Base-by-base conservation (phyloP, 2,329 filamentous ascomycete species). In the Colletotrichum spinosum region DNA sequence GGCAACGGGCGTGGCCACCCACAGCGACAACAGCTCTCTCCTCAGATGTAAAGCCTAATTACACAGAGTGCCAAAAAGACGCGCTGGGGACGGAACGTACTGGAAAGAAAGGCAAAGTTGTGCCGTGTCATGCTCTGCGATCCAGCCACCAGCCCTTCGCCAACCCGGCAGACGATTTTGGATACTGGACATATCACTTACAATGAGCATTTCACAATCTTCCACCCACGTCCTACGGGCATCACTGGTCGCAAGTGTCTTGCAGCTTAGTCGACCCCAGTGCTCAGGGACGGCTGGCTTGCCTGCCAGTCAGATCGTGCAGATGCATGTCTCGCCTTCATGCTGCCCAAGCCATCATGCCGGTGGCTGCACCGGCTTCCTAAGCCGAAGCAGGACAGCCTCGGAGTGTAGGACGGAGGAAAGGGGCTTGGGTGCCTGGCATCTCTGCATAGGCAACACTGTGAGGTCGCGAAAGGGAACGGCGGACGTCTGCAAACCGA, bases 21-120 rank as follows among this genome's bases (percentile, higher is more conserved):
- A 59, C 56, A 55, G 15, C 25, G 25, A 15, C 41, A 56, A 33
- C 45, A 45, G 46, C 48, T 42, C 42, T 46, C 58, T 49, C 51
- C 50, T 65, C 57, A 42, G 45, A 53, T 53, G 58, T 41, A 65
- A 65, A 65, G 58, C 52, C 62, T 65, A 55, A 65, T 53, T 17
- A 17, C 44, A 51, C 25, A 3, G 52, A 25, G 39, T 51, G 52
- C 15, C 39, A 1, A 13, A n/a, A 17, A 33, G 52, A 51, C 37
- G 42, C 52, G 44, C 38, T 49, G 25, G 15, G 34, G 49, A 51
- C 33, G 45, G 33, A 52, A 25, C 17, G 17, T 25, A 25, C 25
- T 25, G 25, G 11, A 15, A 35, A 46, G 58, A 56, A 34, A 41
- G 25, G 25, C 25, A 25, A 25, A 25, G 4, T 4, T 25, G 25